Percentiles rank a stretch among this genome's conserved stretches.
Evolutionary conservation across 176 grass and related monocot genomes (phyloP).

Genomic region (Olyra latifolia): DNA sequence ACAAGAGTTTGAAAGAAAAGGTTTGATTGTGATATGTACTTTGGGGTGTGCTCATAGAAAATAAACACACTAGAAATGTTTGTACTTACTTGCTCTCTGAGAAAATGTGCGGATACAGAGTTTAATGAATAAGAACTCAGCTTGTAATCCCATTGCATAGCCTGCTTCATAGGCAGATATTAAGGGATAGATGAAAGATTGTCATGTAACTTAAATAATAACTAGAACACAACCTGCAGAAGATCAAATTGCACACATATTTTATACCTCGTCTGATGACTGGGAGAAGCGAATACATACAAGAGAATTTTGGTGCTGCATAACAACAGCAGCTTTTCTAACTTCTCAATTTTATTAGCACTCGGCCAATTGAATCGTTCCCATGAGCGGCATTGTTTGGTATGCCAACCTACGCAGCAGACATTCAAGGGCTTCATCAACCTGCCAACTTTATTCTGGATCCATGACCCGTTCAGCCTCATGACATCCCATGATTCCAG

Average conservation of each 20-base stretch:
- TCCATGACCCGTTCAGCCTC: too few species aligned
- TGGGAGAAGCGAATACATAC: too few species aligned
- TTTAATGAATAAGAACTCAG: constrained; percentile 99
- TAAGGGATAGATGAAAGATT: constrained; percentile 26
- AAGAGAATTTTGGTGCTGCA: too few species aligned
- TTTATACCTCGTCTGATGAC: too few species aligned
- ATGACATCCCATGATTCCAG: too few species aligned
- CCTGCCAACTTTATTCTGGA: too few species aligned
- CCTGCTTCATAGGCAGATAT: constrained; percentile 53
- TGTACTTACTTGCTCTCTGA: constrained; percentile 87
- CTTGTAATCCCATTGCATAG: constrained; percentile 96
- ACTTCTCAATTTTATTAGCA: too few species aligned
- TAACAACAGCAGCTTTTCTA: too few species aligned
- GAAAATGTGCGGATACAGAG: constrained; percentile 96
- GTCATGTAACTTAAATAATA: background rate
- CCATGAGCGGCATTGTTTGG: too few species aligned
- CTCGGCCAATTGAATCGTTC: too few species aligned
- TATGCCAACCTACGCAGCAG: too few species aligned
- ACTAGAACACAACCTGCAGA: constrained; percentile 70
- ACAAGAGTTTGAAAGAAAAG: constrained; percentile 16
- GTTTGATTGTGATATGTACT: constrained; percentile 7
- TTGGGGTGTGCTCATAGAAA: background rate
- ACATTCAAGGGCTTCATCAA: too few species aligned
- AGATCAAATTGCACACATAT: constrained; percentile 99
- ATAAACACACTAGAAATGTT: constrained; percentile 18